These are phyloP conservation scores for Schizonepeta tenuifolia DNA, from an alignment of 257 asterid genomes.

Conservation along the genomic window DNA sequence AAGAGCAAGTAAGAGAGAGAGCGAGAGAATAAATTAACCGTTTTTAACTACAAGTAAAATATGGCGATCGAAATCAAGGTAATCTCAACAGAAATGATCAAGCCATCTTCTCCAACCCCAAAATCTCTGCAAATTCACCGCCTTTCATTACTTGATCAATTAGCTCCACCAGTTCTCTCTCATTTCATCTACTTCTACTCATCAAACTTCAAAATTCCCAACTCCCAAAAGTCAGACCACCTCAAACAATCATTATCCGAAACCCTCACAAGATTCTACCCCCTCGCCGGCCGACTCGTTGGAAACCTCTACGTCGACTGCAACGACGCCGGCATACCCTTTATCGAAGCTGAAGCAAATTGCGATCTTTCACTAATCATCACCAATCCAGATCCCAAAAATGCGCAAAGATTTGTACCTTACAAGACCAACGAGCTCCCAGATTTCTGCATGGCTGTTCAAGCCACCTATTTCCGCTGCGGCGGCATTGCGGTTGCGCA, in stretches of 20 bases:
- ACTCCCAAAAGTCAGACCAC: slow-evolving; percentile 25
- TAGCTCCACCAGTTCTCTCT: slow-evolving; percentile 44
- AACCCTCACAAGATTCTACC: slow-evolving; percentile 38
- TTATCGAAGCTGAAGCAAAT: slow-evolving; percentile 37
- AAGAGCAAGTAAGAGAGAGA: too few relatives aligned
- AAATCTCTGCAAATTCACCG: slow-evolving; percentile 15
- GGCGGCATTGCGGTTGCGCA: slow-evolving; percentile 8
- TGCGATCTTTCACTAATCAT: slow-evolving; percentile 36
- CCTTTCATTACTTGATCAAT: slow-evolving; percentile 60
- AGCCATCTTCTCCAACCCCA: slow-evolving; percentile 48
- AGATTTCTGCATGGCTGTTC: slow-evolving; percentile 11
- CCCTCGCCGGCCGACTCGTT: slow-evolving; percentile 55
- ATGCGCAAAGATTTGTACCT: slow-evolving; percentile 46
- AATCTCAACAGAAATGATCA: slow-evolving; percentile 44
- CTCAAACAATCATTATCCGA: slow-evolving; percentile 50
- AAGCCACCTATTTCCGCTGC: slow-evolving; percentile 20
- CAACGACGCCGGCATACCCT: slow-evolving; percentile 50
- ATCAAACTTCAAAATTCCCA: slow-evolving; percentile 22
- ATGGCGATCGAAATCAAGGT: slow-evolving; percentile 36
- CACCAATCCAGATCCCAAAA: slow-evolving; percentile 31
- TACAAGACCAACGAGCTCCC: not conserved
- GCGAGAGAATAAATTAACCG: too few relatives aligned
- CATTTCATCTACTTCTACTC: slow-evolving; percentile 50
- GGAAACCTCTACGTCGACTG: slow-evolving; percentile 42
- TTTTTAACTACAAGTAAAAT: not conserved